These are phyloP conservation scores for Moricandia arvensis DNA, from an alignment of 345 rosid genomes.

Conservation along the genomic window DNA sequence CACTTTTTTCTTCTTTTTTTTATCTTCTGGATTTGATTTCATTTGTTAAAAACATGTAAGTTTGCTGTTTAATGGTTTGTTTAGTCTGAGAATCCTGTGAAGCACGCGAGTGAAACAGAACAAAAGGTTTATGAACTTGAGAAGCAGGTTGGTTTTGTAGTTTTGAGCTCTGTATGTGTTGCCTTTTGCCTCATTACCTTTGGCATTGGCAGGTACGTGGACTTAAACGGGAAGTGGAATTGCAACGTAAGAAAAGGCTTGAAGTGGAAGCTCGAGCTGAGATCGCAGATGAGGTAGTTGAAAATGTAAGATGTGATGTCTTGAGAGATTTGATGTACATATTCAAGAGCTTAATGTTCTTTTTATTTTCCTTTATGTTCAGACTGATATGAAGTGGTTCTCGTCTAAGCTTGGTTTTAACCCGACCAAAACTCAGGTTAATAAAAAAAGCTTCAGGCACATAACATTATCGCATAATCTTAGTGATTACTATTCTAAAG, in stretches of 20 bases:
- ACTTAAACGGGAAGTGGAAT: constrained; percentile 37
- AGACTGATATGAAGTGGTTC: constrained; percentile 38
- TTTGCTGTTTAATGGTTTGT: neutral
- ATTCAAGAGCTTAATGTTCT: neutral
- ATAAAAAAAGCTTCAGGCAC: neutral
- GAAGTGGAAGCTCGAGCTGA: constrained; percentile 34
- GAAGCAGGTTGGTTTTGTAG: constrained; percentile 42
- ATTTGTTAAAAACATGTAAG: neutral
- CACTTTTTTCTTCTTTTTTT: too few species aligned
- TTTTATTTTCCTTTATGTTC: neutral
- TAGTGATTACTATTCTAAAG: neutral
- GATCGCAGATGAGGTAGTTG: constrained; percentile 37
- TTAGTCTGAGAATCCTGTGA: constrained; percentile 23
- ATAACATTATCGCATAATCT: neutral
- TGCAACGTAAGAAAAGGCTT: constrained; percentile 39
- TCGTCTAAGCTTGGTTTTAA: constrained; percentile 36
- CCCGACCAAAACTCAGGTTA: constrained; percentile 38
- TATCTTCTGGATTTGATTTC: constrained; percentile 12
- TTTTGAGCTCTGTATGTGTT: neutral
- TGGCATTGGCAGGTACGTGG: constrained; percentile 32
- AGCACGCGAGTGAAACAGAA: constrained; percentile 27
- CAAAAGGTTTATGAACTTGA: constrained; percentile 34
- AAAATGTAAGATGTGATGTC: constrained; percentile 32
- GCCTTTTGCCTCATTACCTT: neutral
- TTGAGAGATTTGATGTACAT: neutral